A percentile compares a stretch with the other conserved stretches of the same genome.
These are phyloP conservation scores for Aspergillus nomiae DNA, from an alignment of 2,329 filamentous ascomycete genomes.

Conservation along the genomic window DNA sequence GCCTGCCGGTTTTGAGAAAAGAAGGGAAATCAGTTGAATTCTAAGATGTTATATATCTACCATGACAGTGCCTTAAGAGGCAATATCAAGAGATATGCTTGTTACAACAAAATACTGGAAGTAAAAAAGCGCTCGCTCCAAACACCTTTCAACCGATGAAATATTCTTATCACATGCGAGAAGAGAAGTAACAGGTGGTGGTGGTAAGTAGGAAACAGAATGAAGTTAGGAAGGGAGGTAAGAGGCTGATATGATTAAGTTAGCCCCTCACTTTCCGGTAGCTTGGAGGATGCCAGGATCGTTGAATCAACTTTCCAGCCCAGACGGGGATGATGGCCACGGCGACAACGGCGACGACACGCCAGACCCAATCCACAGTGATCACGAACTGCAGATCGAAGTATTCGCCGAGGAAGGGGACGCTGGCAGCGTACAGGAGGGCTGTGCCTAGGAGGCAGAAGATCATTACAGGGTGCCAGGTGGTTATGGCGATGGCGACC, in stretches of 20 bases:
- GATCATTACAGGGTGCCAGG: constrained; percentile 95
- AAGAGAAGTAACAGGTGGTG: background rate
- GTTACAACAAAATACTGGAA: background rate
- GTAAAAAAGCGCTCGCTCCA: constrained; percentile 5
- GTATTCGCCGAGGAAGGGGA: constrained; percentile 87
- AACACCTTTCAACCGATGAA: background rate
- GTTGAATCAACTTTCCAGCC: constrained; percentile 78
- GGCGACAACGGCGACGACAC: constrained; percentile 75
- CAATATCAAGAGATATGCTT: background rate
- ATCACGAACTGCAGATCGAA: constrained; percentile 82
- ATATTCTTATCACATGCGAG: background rate
- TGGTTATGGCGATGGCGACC: constrained; percentile 95
- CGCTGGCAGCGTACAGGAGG: constrained; percentile 73
- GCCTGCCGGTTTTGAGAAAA: background rate
- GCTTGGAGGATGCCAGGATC: constrained; percentile 85
- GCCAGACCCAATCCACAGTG: constrained; percentile 83
- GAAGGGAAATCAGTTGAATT: background rate
- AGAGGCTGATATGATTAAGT: background rate
- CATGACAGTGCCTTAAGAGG: background rate
- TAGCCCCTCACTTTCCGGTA: constrained; percentile 78
- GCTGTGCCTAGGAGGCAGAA: constrained; percentile 80
- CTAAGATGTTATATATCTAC: background rate
- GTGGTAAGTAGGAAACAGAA: background rate
- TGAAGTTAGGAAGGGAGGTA: background rate
- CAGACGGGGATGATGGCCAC: constrained; percentile 86